Evolutionary conservation across 2,329 filamentous ascomycete species (phyloP).

Genomic region (Aspergillus neoniger): DNA sequence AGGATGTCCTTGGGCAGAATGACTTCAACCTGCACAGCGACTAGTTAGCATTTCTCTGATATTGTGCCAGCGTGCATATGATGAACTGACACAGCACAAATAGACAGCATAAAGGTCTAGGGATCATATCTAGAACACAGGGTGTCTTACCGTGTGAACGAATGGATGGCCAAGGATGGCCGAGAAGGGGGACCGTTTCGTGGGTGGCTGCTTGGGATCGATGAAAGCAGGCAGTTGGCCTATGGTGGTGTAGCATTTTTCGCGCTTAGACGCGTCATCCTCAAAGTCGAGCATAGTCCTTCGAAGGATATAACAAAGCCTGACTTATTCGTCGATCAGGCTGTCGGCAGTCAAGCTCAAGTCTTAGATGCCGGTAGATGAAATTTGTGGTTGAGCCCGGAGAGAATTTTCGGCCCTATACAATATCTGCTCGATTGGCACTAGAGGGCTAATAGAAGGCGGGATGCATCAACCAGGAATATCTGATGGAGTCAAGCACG

Average conservation of each 20-base stretch:
- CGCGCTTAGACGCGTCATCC: constrained; percentile 38
- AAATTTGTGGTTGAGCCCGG: not conserved
- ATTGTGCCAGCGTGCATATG: not conserved
- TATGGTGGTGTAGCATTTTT: constrained; percentile 74
- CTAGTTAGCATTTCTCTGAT: not conserved
- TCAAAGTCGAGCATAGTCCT: constrained; percentile 48
- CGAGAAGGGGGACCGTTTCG: constrained; percentile 75
- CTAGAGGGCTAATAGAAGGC: not conserved
- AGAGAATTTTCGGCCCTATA: constrained; percentile 1
- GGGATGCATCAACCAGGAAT: not conserved
- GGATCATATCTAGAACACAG: not conserved
- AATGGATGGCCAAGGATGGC: constrained; percentile 66
- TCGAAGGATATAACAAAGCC: not conserved
- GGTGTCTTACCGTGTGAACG: constrained; percentile 61
- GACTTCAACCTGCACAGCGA: constrained; percentile 54
- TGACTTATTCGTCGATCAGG: not conserved
- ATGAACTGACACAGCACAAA: not conserved
- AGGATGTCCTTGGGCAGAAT: constrained; percentile 69
- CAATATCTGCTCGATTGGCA: not conserved
- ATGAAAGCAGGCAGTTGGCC: constrained; percentile 67
- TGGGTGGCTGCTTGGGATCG: constrained; percentile 68
- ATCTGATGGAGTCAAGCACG: not conserved
- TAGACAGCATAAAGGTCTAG: not conserved
- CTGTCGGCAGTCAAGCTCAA: not conserved
- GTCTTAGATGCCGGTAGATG: not conserved